Evolutionary conservation across 768 basidiomycete species (phyloP).

Genomic region (Podaxis sp.): DNA sequence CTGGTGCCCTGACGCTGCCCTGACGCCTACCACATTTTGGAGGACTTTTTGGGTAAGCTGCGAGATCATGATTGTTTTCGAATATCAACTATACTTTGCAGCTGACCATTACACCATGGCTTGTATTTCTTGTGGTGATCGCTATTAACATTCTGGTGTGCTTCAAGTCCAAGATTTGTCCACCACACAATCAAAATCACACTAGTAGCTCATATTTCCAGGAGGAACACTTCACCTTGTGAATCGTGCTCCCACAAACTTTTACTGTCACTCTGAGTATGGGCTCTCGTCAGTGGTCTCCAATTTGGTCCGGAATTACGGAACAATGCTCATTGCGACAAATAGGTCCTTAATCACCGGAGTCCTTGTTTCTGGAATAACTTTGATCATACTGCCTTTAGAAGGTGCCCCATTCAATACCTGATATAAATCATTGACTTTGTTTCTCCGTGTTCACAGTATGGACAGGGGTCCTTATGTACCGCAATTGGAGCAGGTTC

Average conservation of each 20-base stretch:
- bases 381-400: not conserved
- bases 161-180: not conserved
- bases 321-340: too few relatives aligned
- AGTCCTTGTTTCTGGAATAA: too few relatives aligned
- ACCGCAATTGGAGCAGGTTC: not conserved
- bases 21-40: not conserved
- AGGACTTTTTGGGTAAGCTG: not conserved
- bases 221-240: not conserved
- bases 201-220: not conserved
- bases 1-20: not conserved
- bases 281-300: not conserved
- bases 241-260: not conserved
- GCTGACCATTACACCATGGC: not conserved
- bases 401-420: not conserved
- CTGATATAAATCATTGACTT: not conserved
- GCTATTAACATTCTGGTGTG: not conserved
- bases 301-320: not conserved
- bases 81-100: not conserved
- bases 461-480: not conserved
- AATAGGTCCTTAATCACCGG: too few relatives aligned
- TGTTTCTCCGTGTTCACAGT: not conserved
- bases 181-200: not conserved
- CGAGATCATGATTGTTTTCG: not conserved
- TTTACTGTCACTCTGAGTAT: not conserved
- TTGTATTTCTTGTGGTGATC: not conserved